Base-by-base conservation (phyloP, 192 early-diverging fungal genomes). In the Coemansia sp. region DNA sequence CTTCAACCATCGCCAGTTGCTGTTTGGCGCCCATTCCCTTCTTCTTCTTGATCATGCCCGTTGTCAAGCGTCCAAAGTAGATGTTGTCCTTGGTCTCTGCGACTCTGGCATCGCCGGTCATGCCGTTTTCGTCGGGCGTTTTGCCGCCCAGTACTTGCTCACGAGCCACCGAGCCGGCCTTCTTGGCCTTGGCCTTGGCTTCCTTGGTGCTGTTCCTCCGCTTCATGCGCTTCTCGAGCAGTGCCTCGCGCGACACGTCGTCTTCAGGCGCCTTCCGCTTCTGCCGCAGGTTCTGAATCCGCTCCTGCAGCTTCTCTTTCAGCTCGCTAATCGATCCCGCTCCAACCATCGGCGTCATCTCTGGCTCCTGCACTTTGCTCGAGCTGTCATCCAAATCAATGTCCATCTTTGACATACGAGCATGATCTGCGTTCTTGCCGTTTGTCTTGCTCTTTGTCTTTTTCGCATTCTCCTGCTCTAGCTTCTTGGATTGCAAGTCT, bases 221-320 rank as follows among this genome's bases (percentile, higher is more conserved):
- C 81, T 87, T 89, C 68, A 87, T 70, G 68, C 93, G 86, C 71
- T 82, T 88, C 61, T 92, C 86, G 50, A 93, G 72, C 65, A 93
- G 87, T 11, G 90, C 90, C 54, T 92, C 88, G 38, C 92, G 77
- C 16, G 83, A 64, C 4, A 70, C 49, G 27, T 82, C 84, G 55
- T 67, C 72, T 41, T 80, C 77, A 20, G 85, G 82, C 24, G 87
- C 88, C 66, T 86, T 83, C 59, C 90, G 85, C 49, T 87, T 86
- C 38, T 85, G 69, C 27, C 87, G 83, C 49, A 89, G 64, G 49
- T 69, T 58, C 23, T 69, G 80, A 63, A 92, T 90, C 41, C 89
- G 86, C 52, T 71, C 69, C 35, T 91, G 69, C 26, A 91, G 82
- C 58, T 86, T 85, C 47, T 73, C 60, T 41, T 80, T 81, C 37